These are phyloP conservation scores for Boletus coccyginus DNA, from an alignment of 768 basidiomycete genomes.

Conservation along the genomic window DNA sequence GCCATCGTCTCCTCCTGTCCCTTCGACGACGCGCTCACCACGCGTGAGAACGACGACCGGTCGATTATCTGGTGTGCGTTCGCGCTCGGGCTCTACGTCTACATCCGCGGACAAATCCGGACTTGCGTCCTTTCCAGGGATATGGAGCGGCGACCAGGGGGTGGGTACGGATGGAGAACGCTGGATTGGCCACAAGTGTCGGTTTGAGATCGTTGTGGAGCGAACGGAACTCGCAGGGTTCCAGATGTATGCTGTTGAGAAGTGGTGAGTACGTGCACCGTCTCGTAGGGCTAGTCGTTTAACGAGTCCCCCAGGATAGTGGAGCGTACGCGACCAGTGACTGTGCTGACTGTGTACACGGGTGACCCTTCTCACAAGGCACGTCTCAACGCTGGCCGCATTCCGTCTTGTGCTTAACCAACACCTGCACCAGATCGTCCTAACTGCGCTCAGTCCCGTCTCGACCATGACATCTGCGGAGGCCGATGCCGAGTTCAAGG, in stretches of 20 bases:
- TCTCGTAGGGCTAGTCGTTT: neutral
- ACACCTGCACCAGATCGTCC: slow-evolving; percentile 46
- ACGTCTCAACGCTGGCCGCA: slow-evolving; percentile 8
- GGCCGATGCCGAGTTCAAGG: slow-evolving; percentile 56
- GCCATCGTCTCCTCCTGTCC: slow-evolving; percentile 10
- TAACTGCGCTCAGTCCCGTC: slow-evolving; percentile 53
- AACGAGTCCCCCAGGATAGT: slow-evolving; percentile 50
- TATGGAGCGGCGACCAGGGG: slow-evolving; percentile 9
- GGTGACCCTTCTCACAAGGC: slow-evolving; percentile 70
- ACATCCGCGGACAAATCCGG: slow-evolving; percentile 19
- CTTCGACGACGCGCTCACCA: slow-evolving; percentile 21
- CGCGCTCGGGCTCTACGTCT: slow-evolving; percentile 32
- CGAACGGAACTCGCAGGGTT: slow-evolving; percentile 52
- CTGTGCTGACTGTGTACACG: slow-evolving; percentile 72
- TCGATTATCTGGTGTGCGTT: slow-evolving; percentile 29
- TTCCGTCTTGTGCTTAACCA: slow-evolving; percentile 12
- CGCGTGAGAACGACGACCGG: slow-evolving; percentile 23
- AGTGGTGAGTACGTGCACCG: slow-evolving; percentile 55
- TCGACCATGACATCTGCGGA: slow-evolving; percentile 41
- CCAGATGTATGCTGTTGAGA: slow-evolving; percentile 86
- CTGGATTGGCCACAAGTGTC: slow-evolving; percentile 46
- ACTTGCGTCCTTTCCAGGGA: neutral
- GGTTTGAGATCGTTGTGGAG: slow-evolving; percentile 49
- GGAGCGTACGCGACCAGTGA: slow-evolving; percentile 56
- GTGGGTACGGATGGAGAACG: slow-evolving; percentile 27